Base-by-base conservation (phyloP, 2,329 filamentous ascomycete genomes). In the Lasiodiplodia sp. region DNA sequence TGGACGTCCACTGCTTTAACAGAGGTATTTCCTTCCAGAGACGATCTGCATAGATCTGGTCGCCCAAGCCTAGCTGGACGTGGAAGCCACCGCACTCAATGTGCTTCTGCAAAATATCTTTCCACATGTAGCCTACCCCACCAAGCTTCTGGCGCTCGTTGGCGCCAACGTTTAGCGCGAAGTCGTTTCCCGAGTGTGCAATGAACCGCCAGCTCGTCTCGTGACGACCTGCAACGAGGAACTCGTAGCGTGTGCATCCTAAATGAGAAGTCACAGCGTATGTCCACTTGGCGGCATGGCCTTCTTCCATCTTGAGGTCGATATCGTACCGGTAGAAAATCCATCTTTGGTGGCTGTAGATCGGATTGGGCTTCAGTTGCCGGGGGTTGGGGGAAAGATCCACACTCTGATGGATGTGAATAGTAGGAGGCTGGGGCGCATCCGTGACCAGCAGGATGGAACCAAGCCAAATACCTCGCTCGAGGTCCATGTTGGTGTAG, bases 201-300 rank as follows among this genome's bases (percentile, higher is more conserved):
- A 98, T 92, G 78, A 98, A 98, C 28, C 95, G 91, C 96, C 96
- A 99, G 75, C 91, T 94, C 0, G 90, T 93, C 82, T 99, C 96
- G 72, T 93, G 85, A 69, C 93, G 91, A 7, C 95, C 95, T 23
- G 96, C 96, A 21, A 99, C 92, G 23, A 97, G 86, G 79, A 99
- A 99, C 76, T 99, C 96, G 79, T 98, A 99, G 31, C 96, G 88
- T n/a, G 96, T 98, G 81, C 96, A 99, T 40, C 96, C 96, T 23
- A 98, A 85, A 76, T 98, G 94, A 1, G 96, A 98, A 0, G 96
- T 99, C 64, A 99, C 94, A 1, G 96, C 96, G 77, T 99, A 99
- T 0, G 96, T 99, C 96, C 96, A 99, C 76, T 96, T 92, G 0
- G 93, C 91, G 37, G 88, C 87, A 31, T 85, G 86, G 18, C 84